A percentile compares a stretch with the other conserved stretches of the same genome.
These are phyloP conservation scores for Sphagnum tenellum DNA, from an alignment of 225 moss, liverwort and hornwort genomes.

Conservation along the genomic window DNA sequence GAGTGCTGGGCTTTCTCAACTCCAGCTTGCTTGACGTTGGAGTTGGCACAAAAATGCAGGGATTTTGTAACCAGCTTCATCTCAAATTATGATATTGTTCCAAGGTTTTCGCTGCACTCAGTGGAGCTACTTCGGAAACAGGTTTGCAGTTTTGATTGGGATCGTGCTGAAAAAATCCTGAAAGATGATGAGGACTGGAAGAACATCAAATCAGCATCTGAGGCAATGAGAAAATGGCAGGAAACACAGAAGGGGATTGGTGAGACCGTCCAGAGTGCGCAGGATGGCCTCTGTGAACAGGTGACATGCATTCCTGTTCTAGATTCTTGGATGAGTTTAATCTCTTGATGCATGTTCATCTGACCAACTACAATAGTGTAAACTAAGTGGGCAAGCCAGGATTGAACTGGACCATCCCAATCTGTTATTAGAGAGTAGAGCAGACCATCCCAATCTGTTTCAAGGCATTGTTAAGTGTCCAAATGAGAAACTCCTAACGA, in stretches of 20 bases:
- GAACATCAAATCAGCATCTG: constrained; percentile 28
- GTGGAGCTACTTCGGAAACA: constrained; percentile 36
- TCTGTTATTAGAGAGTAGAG: no score
- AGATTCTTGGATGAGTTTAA: background rate
- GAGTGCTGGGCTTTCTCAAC: constrained; percentile 54
- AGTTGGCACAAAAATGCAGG: constrained; percentile 36
- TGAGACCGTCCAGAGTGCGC: constrained; percentile 6
- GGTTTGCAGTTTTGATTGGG: constrained; percentile 36
- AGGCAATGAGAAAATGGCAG: constrained; percentile 18
- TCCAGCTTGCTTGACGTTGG: constrained; percentile 38
- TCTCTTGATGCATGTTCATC: background rate
- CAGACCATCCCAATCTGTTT: no score
- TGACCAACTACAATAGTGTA: no score
- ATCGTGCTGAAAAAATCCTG: constrained; percentile 26
- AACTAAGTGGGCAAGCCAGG: no score
- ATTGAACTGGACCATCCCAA: no score
- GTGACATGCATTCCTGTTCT: background rate
- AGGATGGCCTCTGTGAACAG: background rate
- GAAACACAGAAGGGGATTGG: constrained; percentile 6
- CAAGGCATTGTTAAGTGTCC: no score
- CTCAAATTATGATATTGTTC: constrained; percentile 37
- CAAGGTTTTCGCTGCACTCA: constrained; percentile 35
- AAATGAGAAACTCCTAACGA: no score
- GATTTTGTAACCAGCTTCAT: constrained; percentile 47
- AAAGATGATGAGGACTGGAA: constrained; percentile 42